Percentiles rank a stretch among this genome's conserved stretches.
phyloP scores from a whole-genome alignment of 2,329 filamentous ascomycete species.

The Penicillium polonicum region DNA sequence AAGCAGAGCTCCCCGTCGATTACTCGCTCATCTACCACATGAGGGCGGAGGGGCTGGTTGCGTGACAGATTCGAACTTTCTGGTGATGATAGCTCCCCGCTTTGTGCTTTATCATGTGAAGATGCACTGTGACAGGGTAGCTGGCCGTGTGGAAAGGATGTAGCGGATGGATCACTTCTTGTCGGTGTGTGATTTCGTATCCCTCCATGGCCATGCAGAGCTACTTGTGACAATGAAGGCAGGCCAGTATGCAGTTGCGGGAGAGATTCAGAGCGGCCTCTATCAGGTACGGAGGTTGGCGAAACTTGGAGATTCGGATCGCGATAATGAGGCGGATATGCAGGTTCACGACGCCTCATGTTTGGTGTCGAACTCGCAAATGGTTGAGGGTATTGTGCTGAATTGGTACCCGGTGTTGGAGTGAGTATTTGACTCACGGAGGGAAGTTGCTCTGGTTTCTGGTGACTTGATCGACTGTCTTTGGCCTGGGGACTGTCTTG shows the following conservation, averaged over 20 bases:
- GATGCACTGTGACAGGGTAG: constrained; percentile 17
- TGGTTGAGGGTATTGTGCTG: constrained; percentile 30
- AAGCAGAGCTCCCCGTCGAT: constrained; percentile 77
- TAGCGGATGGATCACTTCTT: constrained; percentile 20
- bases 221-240: constrained; percentile 34
- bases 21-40: constrained; percentile 43
- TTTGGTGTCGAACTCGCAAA: constrained; percentile 21
- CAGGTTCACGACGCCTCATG: constrained; percentile 18
- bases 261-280: constrained; percentile 20
- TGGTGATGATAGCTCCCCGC: constrained; percentile 17
- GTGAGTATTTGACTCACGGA: constrained; percentile 44
- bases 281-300: constrained; percentile 19
- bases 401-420: constrained; percentile 29
- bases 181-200: constrained; percentile 23
- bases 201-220: constrained; percentile 23
- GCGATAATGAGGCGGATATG: constrained; percentile 22
- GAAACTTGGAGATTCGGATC: constrained; percentile 19
- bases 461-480: constrained; percentile 1
- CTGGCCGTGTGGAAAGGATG: constrained; percentile 21
- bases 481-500: constrained; percentile 24
- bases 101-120: constrained; percentile 15
- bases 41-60: constrained; percentile 26
- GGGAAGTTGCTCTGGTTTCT: constrained; percentile 35
- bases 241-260: constrained; percentile 24
- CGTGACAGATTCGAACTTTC: constrained; percentile 14